Base-by-base conservation (phyloP, 257 asterid species). In the Solanum sitiens region DNA sequence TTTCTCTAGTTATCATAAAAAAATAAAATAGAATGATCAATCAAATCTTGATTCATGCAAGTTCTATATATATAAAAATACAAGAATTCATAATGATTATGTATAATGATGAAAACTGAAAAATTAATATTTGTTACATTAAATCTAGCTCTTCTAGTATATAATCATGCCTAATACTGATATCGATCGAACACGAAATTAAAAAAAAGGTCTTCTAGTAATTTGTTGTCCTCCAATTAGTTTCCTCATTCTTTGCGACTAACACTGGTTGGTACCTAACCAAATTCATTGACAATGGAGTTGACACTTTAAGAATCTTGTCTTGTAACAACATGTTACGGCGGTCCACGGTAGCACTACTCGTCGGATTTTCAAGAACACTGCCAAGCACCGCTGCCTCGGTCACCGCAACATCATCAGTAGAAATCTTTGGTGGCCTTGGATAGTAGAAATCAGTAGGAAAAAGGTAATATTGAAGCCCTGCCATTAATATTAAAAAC, bases 401-500 rank as follows among this genome's bases (percentile, higher is more conserved):
- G 5, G 7, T 25, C 20, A 13, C 73, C 9, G 73, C 18, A 47
- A 47, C 67, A 16, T 80, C 67, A 27, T 80, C n/a, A 2, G 27
- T 80, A 47, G 42, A 45, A 5, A 45, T 80, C 9, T 86, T 13
- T 32, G 89, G 72, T 65, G 92, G 87, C 86, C 83, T 92, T 3
- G 95, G 94, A 83, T 92, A 93, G 42, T 76, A 89, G 90, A 93
- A 94, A 93, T 94, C 97, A 1, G 94, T 94, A 0, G 95, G 95
- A 59, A 93, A 94, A 87, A 92, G 92, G 87, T 89, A 76, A 70
- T 93, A 93, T 84, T 90, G 94, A 92, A 93, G 91, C 84, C 94
- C 93, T 37, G 95, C 92, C 94, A 91, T 91, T 63, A 25, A 7
- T 76, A 21, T 67, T 21, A 53, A 11, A 35, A 75, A 37, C 50